Conservation (phyloP, 306 rosid genomes). For the Citrullus colocynthis region DNA sequence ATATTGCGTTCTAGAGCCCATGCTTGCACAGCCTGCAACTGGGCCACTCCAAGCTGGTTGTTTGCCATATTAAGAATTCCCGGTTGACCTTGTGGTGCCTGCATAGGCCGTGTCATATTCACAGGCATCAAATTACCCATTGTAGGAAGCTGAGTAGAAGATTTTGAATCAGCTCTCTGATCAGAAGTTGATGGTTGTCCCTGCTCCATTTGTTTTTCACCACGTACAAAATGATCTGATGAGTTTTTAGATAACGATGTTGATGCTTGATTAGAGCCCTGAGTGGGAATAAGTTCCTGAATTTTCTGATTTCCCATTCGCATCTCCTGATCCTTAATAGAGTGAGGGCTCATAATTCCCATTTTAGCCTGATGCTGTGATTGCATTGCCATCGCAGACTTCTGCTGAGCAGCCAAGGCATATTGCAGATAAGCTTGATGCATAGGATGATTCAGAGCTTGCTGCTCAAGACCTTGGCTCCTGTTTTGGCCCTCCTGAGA, state of each 20-base stretch:
- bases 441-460: constrained; percentile 49
- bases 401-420: constrained; percentile 70
- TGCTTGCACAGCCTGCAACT: constrained; percentile 69
- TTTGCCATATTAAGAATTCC: constrained; percentile 38
- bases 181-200: constrained; percentile 52
- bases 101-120: constrained; percentile 48
- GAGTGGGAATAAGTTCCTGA: constrained; percentile 66
- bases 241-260: constrained; percentile 48
- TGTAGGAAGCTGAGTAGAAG: constrained; percentile 37
- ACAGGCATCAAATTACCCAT: constrained; percentile 52
- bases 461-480: constrained; percentile 73
- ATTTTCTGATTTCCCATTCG: constrained; percentile 59
- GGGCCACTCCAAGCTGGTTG: constrained; percentile 58
- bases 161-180: constrained; percentile 52
- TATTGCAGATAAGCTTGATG: constrained; percentile 80
- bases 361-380: constrained; percentile 70
- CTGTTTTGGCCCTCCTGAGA: constrained; percentile 55
- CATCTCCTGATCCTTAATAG: constrained; percentile 70
- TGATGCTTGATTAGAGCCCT: constrained; percentile 47
- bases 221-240: constrained; percentile 51
- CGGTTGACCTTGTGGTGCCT: constrained; percentile 48
- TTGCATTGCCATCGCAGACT: constrained; percentile 60
- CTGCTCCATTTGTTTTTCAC: constrained; percentile 69
- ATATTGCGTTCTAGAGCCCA: constrained; percentile 74
- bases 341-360: constrained; percentile 55